Evolutionary conservation across 1,139 yeast species (phyloP).

Genomic region (Lodderomyces jiufengensis): DNA sequence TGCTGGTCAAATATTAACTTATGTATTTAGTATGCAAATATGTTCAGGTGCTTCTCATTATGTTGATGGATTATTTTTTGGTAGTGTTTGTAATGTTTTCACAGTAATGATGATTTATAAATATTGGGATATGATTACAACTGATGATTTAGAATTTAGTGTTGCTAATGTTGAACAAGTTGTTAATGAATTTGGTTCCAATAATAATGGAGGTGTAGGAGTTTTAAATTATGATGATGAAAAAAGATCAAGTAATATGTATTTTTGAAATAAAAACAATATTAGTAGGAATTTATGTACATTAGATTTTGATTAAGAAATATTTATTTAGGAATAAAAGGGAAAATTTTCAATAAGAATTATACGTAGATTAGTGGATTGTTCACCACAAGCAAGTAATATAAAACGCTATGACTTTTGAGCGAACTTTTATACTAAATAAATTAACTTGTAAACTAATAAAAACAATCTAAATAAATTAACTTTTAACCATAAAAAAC

Average conservation of each 20-base stretch:
- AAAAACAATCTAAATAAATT: too few species aligned
- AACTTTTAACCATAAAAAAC: too few species aligned
- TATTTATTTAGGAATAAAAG: too few species aligned
- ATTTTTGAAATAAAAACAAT: slow-evolving; percentile 19
- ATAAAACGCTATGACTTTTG: too few species aligned
- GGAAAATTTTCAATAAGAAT: too few species aligned
- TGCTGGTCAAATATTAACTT: slow-evolving; percentile 74
- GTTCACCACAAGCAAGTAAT: too few species aligned
- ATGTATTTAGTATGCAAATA: slow-evolving; percentile 60
- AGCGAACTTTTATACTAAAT: too few species aligned
- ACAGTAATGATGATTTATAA: slow-evolving; percentile 93
- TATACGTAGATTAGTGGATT: too few species aligned
- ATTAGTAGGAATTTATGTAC: too few species aligned
- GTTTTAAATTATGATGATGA: slow-evolving; percentile 24
- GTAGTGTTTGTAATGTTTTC: slow-evolving; percentile 73
- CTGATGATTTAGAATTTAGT: slow-evolving; percentile 90
- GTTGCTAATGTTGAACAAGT: slow-evolving; percentile 53
- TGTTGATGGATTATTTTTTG: slow-evolving; percentile 85
- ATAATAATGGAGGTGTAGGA: slow-evolving; percentile 11
- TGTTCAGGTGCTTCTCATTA: slow-evolving; percentile 79
- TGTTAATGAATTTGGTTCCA: slow-evolving; percentile 11
- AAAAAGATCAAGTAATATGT: slow-evolving; percentile 29
- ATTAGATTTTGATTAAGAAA: too few species aligned
- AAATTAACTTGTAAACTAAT: too few species aligned
- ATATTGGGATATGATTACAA: slow-evolving; percentile 95